Base-by-base conservation (phyloP, 306 rosid species). In the Corylus americana region DNA sequence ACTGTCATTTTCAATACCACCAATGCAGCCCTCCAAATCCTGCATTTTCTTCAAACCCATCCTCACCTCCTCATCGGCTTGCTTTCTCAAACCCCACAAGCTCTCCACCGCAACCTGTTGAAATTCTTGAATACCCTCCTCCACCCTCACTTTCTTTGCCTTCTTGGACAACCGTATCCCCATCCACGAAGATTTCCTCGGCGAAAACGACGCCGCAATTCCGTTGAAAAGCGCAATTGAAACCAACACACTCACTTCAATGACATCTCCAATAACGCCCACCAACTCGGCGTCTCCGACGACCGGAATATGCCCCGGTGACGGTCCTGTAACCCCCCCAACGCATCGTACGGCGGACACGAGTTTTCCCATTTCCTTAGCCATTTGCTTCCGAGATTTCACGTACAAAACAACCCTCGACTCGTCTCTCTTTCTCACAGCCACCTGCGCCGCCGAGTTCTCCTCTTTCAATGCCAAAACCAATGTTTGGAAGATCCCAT, bases 401-500 rank as follows among this genome's bases (percentile, higher is more conserved):
- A 85, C 44, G 63, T 86, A 91, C 11, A 72, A n/a, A 17, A 20
- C 79, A 0, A 85, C 64, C 81, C 87, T 90, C 9, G 84, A 25
- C 14, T 86, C 87, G 49, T 91, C 90, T 59, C 90, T 80, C 80
- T 89, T 91, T 45, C 97, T 83, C 22, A 86, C 3, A 2, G 93
- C 97, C n/a, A 92, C 89, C 77, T 89, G 90, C 35, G 91, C 97
- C 0, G 93, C 87, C 0, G 91, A 88, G 7, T 91, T 88, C 16
- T 91, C 90, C 66, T 92, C 91, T 50, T 86, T 89, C 1, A 91
- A 73, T 0, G 77, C 61, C 78, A 92, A 44, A 17, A 91, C 53
- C 18, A 86, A 85, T 3, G 97, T 82, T 42, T 87, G 93, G 87
- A 92, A 94, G 77, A 89, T 90, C 62, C 98, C 97, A 11, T 83